These are phyloP conservation scores for Prasinococcaceae sp. DNA, from an alignment of 139 green algal genomes.

Conservation along the genomic window DNA sequence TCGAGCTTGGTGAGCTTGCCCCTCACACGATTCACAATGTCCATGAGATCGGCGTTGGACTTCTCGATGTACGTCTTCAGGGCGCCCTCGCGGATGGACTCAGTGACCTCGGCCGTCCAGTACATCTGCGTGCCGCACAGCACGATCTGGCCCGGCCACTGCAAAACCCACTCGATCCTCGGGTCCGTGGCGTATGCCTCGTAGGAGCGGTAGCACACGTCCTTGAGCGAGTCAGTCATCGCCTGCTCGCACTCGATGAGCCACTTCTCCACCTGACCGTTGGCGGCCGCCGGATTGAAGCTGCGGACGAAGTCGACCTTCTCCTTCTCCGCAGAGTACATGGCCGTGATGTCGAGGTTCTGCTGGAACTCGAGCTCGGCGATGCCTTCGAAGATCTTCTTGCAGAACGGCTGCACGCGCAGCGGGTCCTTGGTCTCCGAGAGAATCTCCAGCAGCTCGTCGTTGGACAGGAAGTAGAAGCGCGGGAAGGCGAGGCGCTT, in stretches of 20 bases:
- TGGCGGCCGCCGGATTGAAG: slow-evolving; percentile 46
- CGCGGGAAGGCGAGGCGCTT: slow-evolving; percentile 64
- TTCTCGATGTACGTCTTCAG: slow-evolving; percentile 33
- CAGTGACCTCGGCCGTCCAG: slow-evolving; percentile 48
- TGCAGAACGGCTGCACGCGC: slow-evolving; percentile 62
- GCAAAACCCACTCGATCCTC: slow-evolving; percentile 39
- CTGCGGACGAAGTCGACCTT: slow-evolving; percentile 27
- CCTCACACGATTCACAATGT: slow-evolving; percentile 37
- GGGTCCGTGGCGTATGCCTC: slow-evolving; percentile 37
- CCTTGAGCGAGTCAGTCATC: slow-evolving; percentile 46
- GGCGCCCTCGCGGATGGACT: slow-evolving; percentile 32
- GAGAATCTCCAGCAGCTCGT: slow-evolving; percentile 55
- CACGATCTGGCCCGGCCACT: slow-evolving; percentile 47
- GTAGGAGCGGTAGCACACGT: slow-evolving; percentile 27
- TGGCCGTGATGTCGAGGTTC: slow-evolving; percentile 39
- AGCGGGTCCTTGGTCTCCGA: slow-evolving; percentile 63
- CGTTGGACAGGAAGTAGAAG: slow-evolving; percentile 78
- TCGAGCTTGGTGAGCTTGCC: slow-evolving; percentile 62
- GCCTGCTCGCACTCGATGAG: slow-evolving; percentile 55
- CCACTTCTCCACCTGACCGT: slow-evolving; percentile 59
- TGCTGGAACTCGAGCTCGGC: slow-evolving; percentile 43
- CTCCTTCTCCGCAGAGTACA: slow-evolving; percentile 58
- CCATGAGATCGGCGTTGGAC: slow-evolving; percentile 35
- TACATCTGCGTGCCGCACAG: slow-evolving; percentile 54
- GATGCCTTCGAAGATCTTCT: slow-evolving; percentile 74